Conservation (phyloP, 176 grass and related monocot species). For the Paspalum vaginatum region DNA sequence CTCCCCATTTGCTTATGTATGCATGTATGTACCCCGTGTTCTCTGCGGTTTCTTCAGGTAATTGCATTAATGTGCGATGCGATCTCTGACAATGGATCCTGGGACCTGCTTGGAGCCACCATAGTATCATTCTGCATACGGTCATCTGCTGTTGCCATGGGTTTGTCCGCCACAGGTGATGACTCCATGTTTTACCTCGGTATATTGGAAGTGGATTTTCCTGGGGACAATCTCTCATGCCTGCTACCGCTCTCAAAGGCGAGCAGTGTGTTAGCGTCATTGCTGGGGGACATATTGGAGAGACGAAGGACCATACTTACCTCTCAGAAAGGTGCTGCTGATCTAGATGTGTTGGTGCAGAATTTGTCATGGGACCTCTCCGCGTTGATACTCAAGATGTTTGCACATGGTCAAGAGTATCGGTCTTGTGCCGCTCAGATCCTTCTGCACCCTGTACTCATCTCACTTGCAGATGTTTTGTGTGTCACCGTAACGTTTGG, state of each 20-base stretch:
- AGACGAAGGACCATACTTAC: slow-evolving; percentile 35
- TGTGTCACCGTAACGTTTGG: slow-evolving; percentile 27
- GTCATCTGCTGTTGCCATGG: slow-evolving; percentile 50
- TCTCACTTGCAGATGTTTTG: slow-evolving; percentile 54
- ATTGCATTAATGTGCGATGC: slow-evolving; percentile 55
- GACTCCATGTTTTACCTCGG: slow-evolving; percentile 46
- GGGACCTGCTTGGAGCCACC: slow-evolving; percentile 63
- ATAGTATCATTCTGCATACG: slow-evolving; percentile 70
- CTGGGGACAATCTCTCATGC: neutral
- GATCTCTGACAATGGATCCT: slow-evolving; percentile 49
- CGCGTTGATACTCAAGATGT: slow-evolving; percentile 61
- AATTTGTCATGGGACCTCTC: slow-evolving; percentile 81
- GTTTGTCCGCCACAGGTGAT: slow-evolving; percentile 24
- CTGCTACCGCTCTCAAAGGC: slow-evolving; percentile 46
- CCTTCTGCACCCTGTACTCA: slow-evolving; percentile 66
- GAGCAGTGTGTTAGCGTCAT: slow-evolving; percentile 48
- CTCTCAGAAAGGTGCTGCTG: neutral
- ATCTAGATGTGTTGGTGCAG: slow-evolving; percentile 48
- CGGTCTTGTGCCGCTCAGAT: slow-evolving; percentile 51
- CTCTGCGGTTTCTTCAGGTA: slow-evolving; percentile 41
- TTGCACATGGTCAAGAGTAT: slow-evolving; percentile 58
- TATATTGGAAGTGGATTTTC: slow-evolving; percentile 23
- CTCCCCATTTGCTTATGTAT: neutral
- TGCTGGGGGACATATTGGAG: slow-evolving; percentile 48
- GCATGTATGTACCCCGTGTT: neutral